These are phyloP conservation scores for Jamesozyma lodderae DNA, from an alignment of 805 yeast genomes.

Conservation along the genomic window DNA sequence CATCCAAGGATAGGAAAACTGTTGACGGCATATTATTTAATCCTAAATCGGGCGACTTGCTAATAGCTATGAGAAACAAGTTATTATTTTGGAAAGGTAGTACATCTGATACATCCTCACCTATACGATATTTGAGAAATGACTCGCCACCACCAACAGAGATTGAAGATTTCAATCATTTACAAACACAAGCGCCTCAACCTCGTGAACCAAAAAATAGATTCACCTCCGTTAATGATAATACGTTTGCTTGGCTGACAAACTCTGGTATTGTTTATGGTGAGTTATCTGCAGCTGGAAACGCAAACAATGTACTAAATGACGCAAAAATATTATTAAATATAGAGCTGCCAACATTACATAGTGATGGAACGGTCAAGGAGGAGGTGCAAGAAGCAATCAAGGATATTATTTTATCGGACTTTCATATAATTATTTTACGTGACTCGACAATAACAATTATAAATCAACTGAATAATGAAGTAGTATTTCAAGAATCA, in stretches of 20 bases:
- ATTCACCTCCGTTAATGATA: conserved; percentile 20
- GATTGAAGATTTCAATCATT: conserved; percentile 32
- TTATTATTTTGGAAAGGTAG: conserved; percentile 15
- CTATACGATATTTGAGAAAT: conserved; percentile 15
- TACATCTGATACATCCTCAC: conserved; percentile 1
- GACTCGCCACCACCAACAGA: conserved; percentile 32
- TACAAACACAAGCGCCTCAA: conserved; percentile 2
- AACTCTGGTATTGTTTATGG: conserved; percentile 41
- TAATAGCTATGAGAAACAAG: conserved; percentile 17
- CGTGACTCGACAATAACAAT: conserved; percentile 36
- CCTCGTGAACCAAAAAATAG: conserved; percentile 25
- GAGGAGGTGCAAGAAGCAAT: conserved; percentile 12
- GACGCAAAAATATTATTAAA: conserved; percentile 34
- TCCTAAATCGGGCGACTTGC: conserved; percentile 4
- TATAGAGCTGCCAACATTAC: conserved; percentile 29
- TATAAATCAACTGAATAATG: conserved; percentile 44
- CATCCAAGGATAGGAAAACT: conserved; percentile 2
- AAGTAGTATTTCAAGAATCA: conserved; percentile 36
- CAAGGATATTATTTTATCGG: conserved; percentile 38
- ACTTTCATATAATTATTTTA: conserved; percentile 45
- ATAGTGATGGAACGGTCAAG: conserved; percentile 5
- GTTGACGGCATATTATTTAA: conserved; percentile 24
- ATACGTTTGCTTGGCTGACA: conserved; percentile 40
- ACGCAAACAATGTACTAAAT: conserved; percentile 15
- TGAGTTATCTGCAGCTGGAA: conserved; percentile 9